A percentile compares a stretch with the other conserved stretches of the same genome.
Evolutionary conservation across 257 asterid genomes (phyloP).

Genomic region (Ballota nigra): DNA sequence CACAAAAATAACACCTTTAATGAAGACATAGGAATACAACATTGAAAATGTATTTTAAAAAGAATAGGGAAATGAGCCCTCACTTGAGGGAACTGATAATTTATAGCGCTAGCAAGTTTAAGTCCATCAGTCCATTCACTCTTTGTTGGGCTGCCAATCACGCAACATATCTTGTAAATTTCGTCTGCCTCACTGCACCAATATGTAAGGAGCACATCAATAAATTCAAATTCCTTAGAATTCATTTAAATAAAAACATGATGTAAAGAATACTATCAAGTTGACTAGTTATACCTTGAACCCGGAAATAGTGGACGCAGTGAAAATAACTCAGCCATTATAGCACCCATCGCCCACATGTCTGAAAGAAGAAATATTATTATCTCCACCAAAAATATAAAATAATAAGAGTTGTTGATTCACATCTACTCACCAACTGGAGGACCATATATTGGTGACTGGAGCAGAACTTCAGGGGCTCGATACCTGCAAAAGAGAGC

Average conservation of each 20-base stretch:
- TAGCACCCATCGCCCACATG: constrained; percentile 92
- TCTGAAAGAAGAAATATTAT: constrained; percentile 37
- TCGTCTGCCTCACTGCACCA: constrained; percentile 61
- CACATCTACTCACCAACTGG: constrained; percentile 54
- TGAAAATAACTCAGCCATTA: constrained; percentile 67
- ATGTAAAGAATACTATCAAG: not conserved
- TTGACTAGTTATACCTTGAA: constrained; percentile 39
- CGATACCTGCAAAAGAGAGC: constrained; percentile 49
- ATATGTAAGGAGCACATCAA: constrained; percentile 13
- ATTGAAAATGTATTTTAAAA: not conserved
- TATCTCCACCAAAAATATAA: not conserved
- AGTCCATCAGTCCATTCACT: constrained; percentile 62
- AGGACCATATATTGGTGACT: constrained; percentile 56
- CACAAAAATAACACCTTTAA: not conserved
- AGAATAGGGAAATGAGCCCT: constrained; percentile 14
- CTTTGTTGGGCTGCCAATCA: constrained; percentile 56
- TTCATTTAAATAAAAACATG: constrained; percentile 10
- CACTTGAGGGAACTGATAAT: constrained; percentile 67
- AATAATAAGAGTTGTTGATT: not conserved
- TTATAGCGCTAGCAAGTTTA: constrained; percentile 58
- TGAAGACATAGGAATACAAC: not conserved
- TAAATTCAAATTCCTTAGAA: not conserved
- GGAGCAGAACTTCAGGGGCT: constrained; percentile 74
- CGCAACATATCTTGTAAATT: constrained; percentile 60
- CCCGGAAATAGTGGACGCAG: constrained; percentile 74